phyloP scores from a whole-genome alignment of 1,284 basidiomycete species.

The Heterobasidion parviporum region DNA sequence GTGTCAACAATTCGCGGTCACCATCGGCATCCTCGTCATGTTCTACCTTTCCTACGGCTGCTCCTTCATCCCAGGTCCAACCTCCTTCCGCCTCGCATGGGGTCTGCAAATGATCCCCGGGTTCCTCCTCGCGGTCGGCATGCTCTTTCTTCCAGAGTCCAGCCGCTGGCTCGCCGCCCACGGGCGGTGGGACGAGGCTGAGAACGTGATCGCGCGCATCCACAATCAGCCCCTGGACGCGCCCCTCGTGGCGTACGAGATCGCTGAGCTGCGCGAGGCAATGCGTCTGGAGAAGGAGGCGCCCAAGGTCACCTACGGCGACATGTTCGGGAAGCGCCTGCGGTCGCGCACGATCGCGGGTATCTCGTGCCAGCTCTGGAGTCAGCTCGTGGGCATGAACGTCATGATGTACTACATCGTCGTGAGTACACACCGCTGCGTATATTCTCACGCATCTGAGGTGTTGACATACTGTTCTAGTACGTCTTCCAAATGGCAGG shows the following conservation, averaged over 20 bases:
- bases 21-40: constrained; percentile 1
- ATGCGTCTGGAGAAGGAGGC: constrained; percentile 10
- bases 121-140: neutral
- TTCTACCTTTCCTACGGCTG: constrained; percentile 3
- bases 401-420: constrained; percentile 18
- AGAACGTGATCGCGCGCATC: neutral
- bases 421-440: neutral
- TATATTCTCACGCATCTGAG: neutral
- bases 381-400: constrained; percentile 54
- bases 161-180: constrained; percentile 1
- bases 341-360: constrained; percentile 53
- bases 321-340: constrained; percentile 33
- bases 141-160: constrained; percentile 2
- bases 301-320: neutral
- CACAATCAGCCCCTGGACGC: neutral
- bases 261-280: neutral
- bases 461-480: neutral
- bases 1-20: neutral
- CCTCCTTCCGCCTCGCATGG: constrained; percentile 4
- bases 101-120: constrained; percentile 4
- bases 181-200: constrained; percentile 1
- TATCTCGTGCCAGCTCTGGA: constrained; percentile 56
- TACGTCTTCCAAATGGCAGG: constrained; percentile 33
- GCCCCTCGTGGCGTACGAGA: neutral
- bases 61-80: neutral